Conservation (phyloP, 2,329 filamentous ascomycete species). For the Botryosphaeria dothidea region DNA sequence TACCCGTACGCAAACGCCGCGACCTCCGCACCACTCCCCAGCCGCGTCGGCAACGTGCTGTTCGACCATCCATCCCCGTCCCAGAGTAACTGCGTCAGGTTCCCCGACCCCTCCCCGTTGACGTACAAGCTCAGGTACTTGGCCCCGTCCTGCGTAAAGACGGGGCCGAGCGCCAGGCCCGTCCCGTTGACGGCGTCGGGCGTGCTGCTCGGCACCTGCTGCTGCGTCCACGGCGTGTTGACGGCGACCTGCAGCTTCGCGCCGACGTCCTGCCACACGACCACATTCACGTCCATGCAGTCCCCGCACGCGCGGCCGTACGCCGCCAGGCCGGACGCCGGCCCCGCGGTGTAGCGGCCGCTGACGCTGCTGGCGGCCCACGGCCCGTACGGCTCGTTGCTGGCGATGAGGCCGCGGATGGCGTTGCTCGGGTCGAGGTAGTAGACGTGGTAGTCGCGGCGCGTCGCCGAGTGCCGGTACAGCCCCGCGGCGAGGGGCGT, state of each 20-base stretch:
- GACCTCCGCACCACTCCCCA: background rate
- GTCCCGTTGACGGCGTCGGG: background rate
- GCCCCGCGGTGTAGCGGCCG: background rate
- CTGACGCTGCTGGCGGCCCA: background rate
- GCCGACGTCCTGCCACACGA: background rate
- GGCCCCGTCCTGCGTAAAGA: background rate
- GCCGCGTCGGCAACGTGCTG: background rate
- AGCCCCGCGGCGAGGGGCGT: background rate
- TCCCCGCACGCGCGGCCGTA: conserved; percentile 1
- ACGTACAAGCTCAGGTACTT: background rate
- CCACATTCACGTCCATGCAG: background rate
- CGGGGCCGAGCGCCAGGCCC: background rate
- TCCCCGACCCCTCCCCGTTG: background rate
- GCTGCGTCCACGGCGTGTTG: background rate
- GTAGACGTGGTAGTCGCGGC: conserved; percentile 1
- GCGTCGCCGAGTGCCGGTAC: background rate
- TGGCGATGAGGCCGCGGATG: background rate
- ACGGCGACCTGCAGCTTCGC: background rate
- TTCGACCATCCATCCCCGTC: background rate
- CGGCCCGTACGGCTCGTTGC: background rate
- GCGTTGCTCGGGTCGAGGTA: background rate
- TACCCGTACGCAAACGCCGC: background rate
- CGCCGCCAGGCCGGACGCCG: background rate
- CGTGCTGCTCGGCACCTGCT: no score
- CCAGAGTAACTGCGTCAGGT: background rate